Conservation (phyloP, 2,329 filamentous ascomycete genomes). For the Eutypa lata region DNA sequence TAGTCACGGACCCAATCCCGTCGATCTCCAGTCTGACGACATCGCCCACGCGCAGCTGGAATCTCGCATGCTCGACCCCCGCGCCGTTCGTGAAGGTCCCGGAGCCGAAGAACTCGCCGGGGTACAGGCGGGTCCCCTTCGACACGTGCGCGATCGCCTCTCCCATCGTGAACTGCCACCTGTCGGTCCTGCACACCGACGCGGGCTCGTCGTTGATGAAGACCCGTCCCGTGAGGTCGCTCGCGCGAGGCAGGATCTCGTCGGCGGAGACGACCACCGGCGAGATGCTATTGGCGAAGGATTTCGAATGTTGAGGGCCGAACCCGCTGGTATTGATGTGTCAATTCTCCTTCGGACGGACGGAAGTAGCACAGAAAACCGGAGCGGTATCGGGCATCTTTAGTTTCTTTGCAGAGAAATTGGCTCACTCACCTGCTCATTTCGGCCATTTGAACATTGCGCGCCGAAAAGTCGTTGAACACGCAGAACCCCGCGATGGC, state of each 20-base stretch:
- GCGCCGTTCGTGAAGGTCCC: slow-evolving; percentile 22
- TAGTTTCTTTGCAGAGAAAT: too few species aligned
- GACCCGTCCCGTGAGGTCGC: slow-evolving; percentile 17
- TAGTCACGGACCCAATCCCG: slow-evolving; percentile 23
- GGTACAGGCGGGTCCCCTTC: slow-evolving; percentile 18
- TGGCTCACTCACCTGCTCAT: slow-evolving; percentile 16
- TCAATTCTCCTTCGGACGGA: background rate
- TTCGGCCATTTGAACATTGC: slow-evolving; percentile 22
- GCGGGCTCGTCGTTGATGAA: slow-evolving; percentile 17
- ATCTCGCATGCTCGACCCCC: slow-evolving; percentile 21
- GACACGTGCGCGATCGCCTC: slow-evolving; percentile 22
- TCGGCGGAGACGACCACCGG: slow-evolving; percentile 20
- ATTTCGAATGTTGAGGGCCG: slow-evolving; percentile 24
- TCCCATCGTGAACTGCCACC: slow-evolving; percentile 21
- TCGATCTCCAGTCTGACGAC: slow-evolving; percentile 23
- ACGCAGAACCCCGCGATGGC: slow-evolving; percentile 25
- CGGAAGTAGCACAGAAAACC: background rate
- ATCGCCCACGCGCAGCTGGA: slow-evolving; percentile 19
- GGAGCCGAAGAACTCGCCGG: slow-evolving; percentile 25
- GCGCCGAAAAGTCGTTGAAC: slow-evolving; percentile 24
- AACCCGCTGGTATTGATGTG: slow-evolving; percentile 14
- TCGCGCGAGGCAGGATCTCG: slow-evolving; percentile 15
- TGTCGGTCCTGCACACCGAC: slow-evolving; percentile 12
- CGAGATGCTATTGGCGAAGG: slow-evolving; percentile 25
- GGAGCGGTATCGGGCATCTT: too few species aligned